A percentile compares a stretch with the other conserved stretches of the same genome.
Evolutionary conservation across 75 land plant species (phyloP).

Genomic region (Sequoiadendron giganteum): DNA sequence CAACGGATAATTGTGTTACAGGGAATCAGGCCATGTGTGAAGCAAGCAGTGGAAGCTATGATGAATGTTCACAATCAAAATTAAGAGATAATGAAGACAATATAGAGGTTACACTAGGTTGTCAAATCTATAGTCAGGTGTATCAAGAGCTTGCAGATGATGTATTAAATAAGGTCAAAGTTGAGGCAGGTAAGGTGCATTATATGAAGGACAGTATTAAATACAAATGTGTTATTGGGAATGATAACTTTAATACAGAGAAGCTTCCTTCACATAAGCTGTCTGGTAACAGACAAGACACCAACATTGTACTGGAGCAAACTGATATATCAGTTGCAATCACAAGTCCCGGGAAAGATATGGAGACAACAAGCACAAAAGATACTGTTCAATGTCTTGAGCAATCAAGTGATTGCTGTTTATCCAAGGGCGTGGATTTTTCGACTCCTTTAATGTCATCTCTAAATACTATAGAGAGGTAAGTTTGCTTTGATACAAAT

Average conservation of each 20-base stretch:
- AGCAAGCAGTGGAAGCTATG: neutral
- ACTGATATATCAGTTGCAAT: neutral
- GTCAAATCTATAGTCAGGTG: neutral
- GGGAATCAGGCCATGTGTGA: neutral
- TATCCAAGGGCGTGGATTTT: neutral
- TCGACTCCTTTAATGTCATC: neutral
- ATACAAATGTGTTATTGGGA: neutral
- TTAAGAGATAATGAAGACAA: neutral
- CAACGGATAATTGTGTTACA: neutral
- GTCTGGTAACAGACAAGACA: neutral
- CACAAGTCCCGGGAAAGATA: neutral
- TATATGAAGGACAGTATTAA: neutral
- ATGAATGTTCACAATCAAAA: neutral
- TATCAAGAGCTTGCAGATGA: neutral
- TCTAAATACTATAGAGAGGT: neutral
- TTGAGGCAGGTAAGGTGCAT: slow-evolving; percentile 1
- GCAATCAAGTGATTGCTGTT: neutral
- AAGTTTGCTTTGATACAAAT: neutral
- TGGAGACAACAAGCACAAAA: neutral
- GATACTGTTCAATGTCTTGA: neutral
- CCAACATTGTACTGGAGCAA: neutral
- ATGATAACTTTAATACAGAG: neutral
- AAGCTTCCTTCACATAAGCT: neutral
- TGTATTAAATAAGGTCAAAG: neutral
- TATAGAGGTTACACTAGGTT: neutral